Evolutionary conservation across 345 rosid genomes (phyloP).

Genomic region (Clausena lansium): DNA sequence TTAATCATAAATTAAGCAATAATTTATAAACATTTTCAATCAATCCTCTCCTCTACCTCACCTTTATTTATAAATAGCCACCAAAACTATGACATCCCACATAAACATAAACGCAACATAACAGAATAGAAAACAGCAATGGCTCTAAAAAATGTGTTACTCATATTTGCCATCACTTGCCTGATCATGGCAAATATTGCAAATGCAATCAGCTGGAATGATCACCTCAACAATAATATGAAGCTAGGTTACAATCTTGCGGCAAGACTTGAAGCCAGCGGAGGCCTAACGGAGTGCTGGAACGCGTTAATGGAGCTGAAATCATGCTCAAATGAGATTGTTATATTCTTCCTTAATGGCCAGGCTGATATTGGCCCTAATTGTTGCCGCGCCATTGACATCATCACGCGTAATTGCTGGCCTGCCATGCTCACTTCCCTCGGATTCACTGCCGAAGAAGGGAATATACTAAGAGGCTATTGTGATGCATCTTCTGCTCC

Average conservation of each 20-base stretch:
- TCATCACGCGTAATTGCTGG: constrained; percentile 67
- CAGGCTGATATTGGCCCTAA: constrained; percentile 47
- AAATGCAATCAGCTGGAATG: constrained; percentile 14
- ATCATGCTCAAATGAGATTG: constrained; percentile 71
- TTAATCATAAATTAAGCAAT: too few relatives aligned
- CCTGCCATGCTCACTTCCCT: constrained; percentile 76
- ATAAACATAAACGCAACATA: neutral
- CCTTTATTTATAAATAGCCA: neutral
- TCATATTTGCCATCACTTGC: constrained; percentile 19
- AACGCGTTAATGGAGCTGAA: constrained; percentile 59
- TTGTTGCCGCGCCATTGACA: constrained; percentile 61
- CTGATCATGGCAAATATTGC: constrained; percentile 12
- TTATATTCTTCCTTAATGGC: constrained; percentile 60
- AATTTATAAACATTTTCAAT: too few relatives aligned
- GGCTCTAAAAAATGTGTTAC: constrained; percentile 16
- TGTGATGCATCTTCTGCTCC: constrained; percentile 51
- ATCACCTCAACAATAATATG: neutral
- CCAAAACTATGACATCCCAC: neutral
- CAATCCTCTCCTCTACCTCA: too few relatives aligned
- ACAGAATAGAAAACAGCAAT: neutral
- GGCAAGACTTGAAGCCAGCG: constrained; percentile 34
- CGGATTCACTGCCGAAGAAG: constrained; percentile 60
- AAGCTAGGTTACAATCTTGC: constrained; percentile 25
- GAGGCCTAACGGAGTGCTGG: constrained; percentile 63
- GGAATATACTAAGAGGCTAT: constrained; percentile 54